phyloP scores from a whole-genome alignment of 306 rosid species.

The Rosa lucieae region DNA sequence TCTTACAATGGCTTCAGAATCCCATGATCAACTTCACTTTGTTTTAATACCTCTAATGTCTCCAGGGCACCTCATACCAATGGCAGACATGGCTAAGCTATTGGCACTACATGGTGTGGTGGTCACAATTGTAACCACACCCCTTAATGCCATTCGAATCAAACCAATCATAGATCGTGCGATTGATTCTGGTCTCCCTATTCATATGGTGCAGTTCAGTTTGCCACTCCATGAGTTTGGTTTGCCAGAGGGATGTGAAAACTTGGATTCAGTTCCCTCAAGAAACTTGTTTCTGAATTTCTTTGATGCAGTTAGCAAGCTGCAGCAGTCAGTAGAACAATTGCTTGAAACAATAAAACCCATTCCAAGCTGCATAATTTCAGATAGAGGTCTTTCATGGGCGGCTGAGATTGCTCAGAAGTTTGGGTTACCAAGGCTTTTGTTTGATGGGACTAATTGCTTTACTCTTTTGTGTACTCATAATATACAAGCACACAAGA shows the following conservation, averaged over 20 bases:
- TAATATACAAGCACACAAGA: constrained; percentile 8
- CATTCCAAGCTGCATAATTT: constrained; percentile 23
- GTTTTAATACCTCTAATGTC: constrained; percentile 20
- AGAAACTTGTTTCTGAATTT: background rate
- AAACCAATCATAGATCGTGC: constrained; percentile 5
- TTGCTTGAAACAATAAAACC: constrained; percentile 4
- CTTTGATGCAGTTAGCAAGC: background rate
- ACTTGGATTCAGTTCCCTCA: constrained; percentile 10
- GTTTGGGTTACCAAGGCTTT: constrained; percentile 23
- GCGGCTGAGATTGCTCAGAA: constrained; percentile 1
- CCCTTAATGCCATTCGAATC: constrained; percentile 3
- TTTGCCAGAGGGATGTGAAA: constrained; percentile 31
- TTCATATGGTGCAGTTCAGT: constrained; percentile 9
- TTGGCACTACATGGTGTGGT: constrained; percentile 17
- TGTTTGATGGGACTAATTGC: constrained; percentile 28
- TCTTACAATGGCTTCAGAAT: constrained; percentile 11
- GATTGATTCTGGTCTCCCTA: background rate
- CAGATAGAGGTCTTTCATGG: constrained; percentile 27
- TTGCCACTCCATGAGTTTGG: constrained; percentile 12
- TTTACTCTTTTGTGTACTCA: constrained; percentile 17
- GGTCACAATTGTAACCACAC: constrained; percentile 24
- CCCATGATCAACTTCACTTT: constrained; percentile 23
- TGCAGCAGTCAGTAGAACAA: constrained; percentile 23
- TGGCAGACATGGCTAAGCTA: constrained; percentile 27
- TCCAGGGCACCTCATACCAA: constrained; percentile 36